Evolutionary conservation across 1,284 basidiomycete species (phyloP).

Genomic region (Mycena citricolor): DNA sequence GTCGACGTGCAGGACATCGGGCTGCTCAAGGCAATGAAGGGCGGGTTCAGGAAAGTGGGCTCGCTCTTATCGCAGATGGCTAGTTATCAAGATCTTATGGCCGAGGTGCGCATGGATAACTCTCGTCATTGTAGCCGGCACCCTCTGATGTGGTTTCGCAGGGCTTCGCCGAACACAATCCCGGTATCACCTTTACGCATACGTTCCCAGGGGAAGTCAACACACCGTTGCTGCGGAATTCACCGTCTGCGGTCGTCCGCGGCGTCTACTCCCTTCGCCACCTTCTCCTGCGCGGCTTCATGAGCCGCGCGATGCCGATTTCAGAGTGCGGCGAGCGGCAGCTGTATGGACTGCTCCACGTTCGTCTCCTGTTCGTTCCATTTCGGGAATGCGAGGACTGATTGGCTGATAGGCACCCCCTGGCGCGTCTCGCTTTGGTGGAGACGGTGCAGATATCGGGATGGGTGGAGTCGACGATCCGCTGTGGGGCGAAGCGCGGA

Average conservation of each 20-base stretch:
- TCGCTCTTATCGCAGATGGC: no score
- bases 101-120: slow-evolving; percentile 21
- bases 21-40: slow-evolving; percentile 28
- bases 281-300: no score
- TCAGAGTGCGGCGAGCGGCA: slow-evolving; percentile 11
- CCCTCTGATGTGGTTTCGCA: neutral
- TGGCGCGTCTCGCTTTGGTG: slow-evolving; percentile 5
- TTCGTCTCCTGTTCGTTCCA: no score
- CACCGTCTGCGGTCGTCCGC: neutral
- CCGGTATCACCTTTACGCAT: slow-evolving; percentile 15
- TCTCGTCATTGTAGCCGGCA: slow-evolving; percentile 3
- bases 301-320: slow-evolving; percentile 2
- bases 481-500: slow-evolving; percentile 2
- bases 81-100: slow-evolving; percentile 32
- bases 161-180: slow-evolving; percentile 12
- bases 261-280: no score
- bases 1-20: slow-evolving; percentile 44
- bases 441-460: slow-evolving; percentile 14
- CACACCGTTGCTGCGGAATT: slow-evolving; percentile 8
- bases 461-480: no score
- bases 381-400: no score
- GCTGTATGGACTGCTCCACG: slow-evolving; percentile 13
- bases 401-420: no score
- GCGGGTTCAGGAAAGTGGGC: slow-evolving; percentile 6
- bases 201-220: slow-evolving; percentile 11